Base-by-base conservation (phyloP, 768 basidiomycete species). In the Suillus americanus region DNA sequence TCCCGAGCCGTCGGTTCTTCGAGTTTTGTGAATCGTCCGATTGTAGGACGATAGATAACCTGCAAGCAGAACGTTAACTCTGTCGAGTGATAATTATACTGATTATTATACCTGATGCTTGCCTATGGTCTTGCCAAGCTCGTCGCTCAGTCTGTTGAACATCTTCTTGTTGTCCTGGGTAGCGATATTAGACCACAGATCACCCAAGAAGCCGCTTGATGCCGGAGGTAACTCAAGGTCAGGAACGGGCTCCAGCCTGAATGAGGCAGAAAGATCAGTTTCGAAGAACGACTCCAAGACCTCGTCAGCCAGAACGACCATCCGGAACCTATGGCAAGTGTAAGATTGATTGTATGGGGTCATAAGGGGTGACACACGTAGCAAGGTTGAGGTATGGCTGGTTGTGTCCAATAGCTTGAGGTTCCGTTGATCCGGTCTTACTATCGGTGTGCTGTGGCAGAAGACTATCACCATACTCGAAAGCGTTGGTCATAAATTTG, bases 231-330 rank as follows among this genome's bases (percentile, higher is more conserved):
- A 78, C 67, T 90, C 93, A 71, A 86, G 80, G 62, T 92, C 89
- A 0, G 87, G 84, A 6, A 91, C 80, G 18, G 84, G 80, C 63
- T 91, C 89, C 40, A 97, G 81, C 67, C 87, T 84, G 85, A 97
- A 99, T 3, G 95, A 95, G 1, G 85, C 86, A 0, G 93, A 88
- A 66, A 99, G 81, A 75, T 99, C 97, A 0, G 90, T 86, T 71
- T 95, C 95, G 71, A 98, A 99, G 83, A 99, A 99, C 1, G 92
- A 90, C 74, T 99, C 97, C 30, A 99, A 85, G 33, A 99, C 83
- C 74, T 98, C 96, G 68, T 99, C 97, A 1, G 97, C 96, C 10
- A 99, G 83, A 5, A 99, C 92, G 46, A 99, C 97, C 97, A 99
- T 99, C 8, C 97, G 89, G 87, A 99, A 99, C 9, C 94, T 94